A percentile compares a stretch with the other conserved stretches of the same genome.
Conservation (phyloP, 2,329 filamentous ascomycete species). For the Ophiostoma pallidulum region DNA sequence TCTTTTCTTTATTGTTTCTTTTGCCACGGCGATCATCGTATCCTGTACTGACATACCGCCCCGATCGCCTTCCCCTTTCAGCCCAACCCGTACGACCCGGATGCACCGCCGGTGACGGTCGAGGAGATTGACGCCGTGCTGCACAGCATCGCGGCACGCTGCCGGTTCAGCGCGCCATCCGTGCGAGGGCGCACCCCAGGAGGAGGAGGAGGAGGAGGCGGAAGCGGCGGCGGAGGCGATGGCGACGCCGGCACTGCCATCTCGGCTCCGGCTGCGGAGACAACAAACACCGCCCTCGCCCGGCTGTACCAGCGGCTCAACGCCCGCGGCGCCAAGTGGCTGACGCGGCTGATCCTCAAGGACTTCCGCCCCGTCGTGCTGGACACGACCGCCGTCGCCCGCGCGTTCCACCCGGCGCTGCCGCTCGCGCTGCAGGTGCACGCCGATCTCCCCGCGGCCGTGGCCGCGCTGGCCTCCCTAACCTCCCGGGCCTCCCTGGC, state of each 20-base stretch:
- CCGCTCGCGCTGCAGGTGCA: conserved; percentile 62
- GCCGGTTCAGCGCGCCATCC: conserved; percentile 59
- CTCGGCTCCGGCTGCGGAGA: no score
- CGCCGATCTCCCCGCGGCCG: conserved; percentile 54
- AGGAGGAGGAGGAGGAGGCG: not conserved
- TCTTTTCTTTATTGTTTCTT: no score
- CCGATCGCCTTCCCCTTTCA: no score
- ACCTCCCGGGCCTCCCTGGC: no score
- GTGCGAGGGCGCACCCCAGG: conserved; percentile 33
- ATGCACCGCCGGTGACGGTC: conserved; percentile 43
- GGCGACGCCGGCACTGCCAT: conserved; percentile 16
- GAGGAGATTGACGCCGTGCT: conserved; percentile 64
- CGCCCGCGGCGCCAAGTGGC: conserved; percentile 74
- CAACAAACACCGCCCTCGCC: conserved; percentile 42
- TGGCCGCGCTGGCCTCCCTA: no score
- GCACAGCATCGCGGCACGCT: conserved; percentile 55
- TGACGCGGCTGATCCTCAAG: conserved; percentile 72
- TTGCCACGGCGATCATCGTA: no score
- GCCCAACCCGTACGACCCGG: conserved; percentile 34
- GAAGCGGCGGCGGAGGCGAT: not conserved
- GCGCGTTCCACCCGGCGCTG: conserved; percentile 57
- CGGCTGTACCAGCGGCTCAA: conserved; percentile 49
- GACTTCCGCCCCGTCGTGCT: conserved; percentile 59
- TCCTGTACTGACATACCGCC: conserved; percentile 10
- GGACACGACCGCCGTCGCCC: conserved; percentile 45